Percentiles rank a stretch among this genome's conserved stretches.
These are phyloP conservation scores for Magnolia changhungtana DNA, from an alignment of 164 flowering plant genomes.

Conservation along the genomic window DNA sequence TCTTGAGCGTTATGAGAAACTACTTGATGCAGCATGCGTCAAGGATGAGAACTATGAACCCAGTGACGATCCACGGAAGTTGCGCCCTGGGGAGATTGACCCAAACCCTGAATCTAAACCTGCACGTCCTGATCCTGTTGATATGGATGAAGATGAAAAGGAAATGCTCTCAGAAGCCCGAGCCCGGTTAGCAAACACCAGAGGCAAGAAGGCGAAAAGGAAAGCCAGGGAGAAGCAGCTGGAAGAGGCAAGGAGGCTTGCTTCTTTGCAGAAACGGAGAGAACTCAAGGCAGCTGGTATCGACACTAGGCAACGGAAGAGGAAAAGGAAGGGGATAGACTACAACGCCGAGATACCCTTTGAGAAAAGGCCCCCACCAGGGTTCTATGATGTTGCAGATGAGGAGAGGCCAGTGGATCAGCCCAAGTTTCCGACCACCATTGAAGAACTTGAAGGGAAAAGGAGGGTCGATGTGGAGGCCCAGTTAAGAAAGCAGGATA, in stretches of 20 bases:
- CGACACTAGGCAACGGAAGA: conserved; percentile 64
- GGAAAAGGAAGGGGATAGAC: conserved; percentile 92
- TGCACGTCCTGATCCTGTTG: conserved; percentile 98
- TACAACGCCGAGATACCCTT: conserved; percentile 98
- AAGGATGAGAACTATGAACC: conserved; percentile 93
- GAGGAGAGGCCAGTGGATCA: conserved; percentile 80
- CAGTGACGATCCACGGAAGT: conserved; percentile 86
- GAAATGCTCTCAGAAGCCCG: conserved; percentile 99
- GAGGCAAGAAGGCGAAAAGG: conserved; percentile 96
- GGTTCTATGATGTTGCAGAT: conserved; percentile 80
- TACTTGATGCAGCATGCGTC: conserved; percentile 94
- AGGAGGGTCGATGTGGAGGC: conserved; percentile 88
- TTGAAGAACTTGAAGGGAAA: conserved; percentile 96
- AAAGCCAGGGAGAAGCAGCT: conserved; percentile 99
- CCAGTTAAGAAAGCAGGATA: conserved; percentile 78
- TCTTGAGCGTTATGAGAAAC: conserved; percentile 93
- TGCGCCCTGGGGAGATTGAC: conserved; percentile 97
- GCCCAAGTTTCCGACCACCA: conserved; percentile 81
- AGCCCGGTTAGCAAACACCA: conserved; percentile 90
- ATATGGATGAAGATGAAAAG: conserved; percentile 99
- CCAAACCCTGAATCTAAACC: conserved; percentile 98
- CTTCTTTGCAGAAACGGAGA: conserved; percentile 92
- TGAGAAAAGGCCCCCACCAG: conserved; percentile 94
- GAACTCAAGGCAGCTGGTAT: conserved; percentile 98
- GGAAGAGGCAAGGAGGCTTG: conserved; percentile 97